Evolutionary conservation across 208 protist species (phyloP), one percentile per base, ranked within the genome.

Genomic region (Trypanosoma avium): DNA sequence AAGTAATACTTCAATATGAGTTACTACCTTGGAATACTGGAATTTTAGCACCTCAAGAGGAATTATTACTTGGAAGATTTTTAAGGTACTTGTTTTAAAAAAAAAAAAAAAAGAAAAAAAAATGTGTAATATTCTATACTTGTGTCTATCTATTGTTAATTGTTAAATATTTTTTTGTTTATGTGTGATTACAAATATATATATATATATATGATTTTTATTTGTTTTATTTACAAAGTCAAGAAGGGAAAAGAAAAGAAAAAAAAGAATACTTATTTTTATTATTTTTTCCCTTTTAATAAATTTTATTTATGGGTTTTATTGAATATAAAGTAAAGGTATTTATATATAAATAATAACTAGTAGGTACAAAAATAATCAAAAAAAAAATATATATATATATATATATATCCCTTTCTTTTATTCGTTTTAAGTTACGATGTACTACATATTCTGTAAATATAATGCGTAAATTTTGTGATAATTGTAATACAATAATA

Each of bases 1-100:
- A 95, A 57, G 90, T 93, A 2, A 83, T 95, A 48, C 48, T 92
- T 19, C 64, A 71, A 19, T 95, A 90, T 69, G 64, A 67, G 13
- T 47, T 73, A 1, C 73, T 75, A 7, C 59, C 78, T 2, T 47
- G 87, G 45, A 69, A 58, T 13, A 83, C 86, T 24, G 82, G 77
- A 10, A 73, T 81, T 2, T 70, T 93, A 17, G 57, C 42, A 7
- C 9, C 36, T 1, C 47, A 45, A 9, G 71, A 91, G 2, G 81
- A 92, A 24, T 61, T 67, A 13, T 43, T 68, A 7, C 38, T 95
- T 17, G 82, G 79, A 12, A 75, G 89, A 6, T 58, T 92, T 12
- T 68, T 94, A 49, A 78, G 89, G 55, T 92, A 86, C 70, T 61
- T 58, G 42, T 94, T 81, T 64, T 94, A 69, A 72, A 32, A 7